Conservation (phyloP, 129 eudicot genomes). For the Helianthus tuberosus region DNA sequence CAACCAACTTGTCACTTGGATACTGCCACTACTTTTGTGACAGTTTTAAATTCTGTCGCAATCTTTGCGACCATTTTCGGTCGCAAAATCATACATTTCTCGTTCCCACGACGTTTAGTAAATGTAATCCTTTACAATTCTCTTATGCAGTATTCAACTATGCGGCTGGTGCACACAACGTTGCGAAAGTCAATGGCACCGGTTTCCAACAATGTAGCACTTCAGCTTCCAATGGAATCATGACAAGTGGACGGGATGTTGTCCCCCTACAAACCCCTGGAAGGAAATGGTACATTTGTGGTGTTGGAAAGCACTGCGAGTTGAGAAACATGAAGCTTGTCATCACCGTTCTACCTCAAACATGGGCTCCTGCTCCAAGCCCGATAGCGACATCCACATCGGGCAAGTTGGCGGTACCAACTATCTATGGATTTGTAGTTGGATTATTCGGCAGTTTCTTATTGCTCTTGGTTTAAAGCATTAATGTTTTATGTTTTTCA, state of each 20-base stretch:
- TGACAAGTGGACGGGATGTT: conserved; percentile 46
- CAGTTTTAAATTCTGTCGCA: background rate
- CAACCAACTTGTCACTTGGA: too few species aligned
- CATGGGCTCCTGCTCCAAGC: conserved; percentile 27
- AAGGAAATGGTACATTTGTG: conserved; percentile 59
- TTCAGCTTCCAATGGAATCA: conserved; percentile 15
- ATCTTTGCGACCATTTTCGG: background rate
- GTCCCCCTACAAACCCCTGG: conserved; percentile 45
- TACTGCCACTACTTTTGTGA: background rate
- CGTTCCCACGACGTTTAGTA: background rate
- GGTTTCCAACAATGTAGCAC: conserved; percentile 42
- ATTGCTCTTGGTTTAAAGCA: conserved; percentile 22
- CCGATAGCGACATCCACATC: conserved; percentile 19
- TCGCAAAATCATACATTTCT: background rate
- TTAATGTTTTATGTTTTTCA: background rate
- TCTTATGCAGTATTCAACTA: conserved; percentile 43
- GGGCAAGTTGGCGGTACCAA: background rate
- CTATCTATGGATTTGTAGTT: conserved; percentile 3
- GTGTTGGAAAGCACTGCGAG: conserved; percentile 42
- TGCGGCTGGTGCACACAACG: conserved; percentile 29
- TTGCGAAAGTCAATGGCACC: conserved; percentile 40
- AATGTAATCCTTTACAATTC: background rate
- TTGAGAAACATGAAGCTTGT: conserved; percentile 36
- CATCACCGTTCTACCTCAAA: conserved; percentile 38
- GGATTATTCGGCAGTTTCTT: background rate